Evolutionary conservation across 805 yeast genomes (phyloP).

Genomic region (Priceomyces melissophilus): DNA sequence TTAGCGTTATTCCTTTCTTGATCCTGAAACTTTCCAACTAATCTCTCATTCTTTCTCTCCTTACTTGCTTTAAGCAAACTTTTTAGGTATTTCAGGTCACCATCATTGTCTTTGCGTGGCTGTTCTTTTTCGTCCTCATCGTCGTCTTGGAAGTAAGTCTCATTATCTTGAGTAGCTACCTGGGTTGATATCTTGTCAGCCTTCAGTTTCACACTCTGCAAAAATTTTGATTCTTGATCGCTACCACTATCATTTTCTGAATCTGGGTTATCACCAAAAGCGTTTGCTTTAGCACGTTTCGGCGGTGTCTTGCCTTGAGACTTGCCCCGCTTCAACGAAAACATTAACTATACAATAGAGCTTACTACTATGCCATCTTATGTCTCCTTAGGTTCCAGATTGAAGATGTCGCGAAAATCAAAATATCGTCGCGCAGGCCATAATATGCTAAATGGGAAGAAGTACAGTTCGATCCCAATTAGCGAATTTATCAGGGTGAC

Average conservation of each 20-base stretch:
- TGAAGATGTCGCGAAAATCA: no score
- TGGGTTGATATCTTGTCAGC: slow-evolving; percentile 8
- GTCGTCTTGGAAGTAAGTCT: neutral
- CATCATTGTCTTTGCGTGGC: slow-evolving; percentile 7
- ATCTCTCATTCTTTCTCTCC: slow-evolving; percentile 43
- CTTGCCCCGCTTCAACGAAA: slow-evolving; percentile 4
- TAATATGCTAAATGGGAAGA: no score
- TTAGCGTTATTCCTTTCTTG: slow-evolving; percentile 30
- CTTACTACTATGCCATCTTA: no score
- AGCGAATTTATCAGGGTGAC: no score
- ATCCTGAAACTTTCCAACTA: slow-evolving; percentile 35
- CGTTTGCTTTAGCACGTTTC: neutral
- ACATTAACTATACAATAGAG: no score
- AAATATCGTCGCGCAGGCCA: no score
- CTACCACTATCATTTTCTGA: slow-evolving; percentile 5
- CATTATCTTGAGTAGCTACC: slow-evolving; percentile 1
- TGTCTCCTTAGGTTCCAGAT: no score
- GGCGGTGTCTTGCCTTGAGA: neutral
- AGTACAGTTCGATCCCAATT: no score
- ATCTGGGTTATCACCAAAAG: slow-evolving; percentile 1
- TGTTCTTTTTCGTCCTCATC: slow-evolving; percentile 15
- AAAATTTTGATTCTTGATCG: slow-evolving; percentile 6
- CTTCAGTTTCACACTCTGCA: slow-evolving; percentile 5
- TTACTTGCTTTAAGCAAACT: slow-evolving; percentile 42
- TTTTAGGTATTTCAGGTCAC: slow-evolving; percentile 25